Evolutionary conservation across 1,284 basidiomycete genomes (phyloP).

Genomic region (Xerocomus tenax): DNA sequence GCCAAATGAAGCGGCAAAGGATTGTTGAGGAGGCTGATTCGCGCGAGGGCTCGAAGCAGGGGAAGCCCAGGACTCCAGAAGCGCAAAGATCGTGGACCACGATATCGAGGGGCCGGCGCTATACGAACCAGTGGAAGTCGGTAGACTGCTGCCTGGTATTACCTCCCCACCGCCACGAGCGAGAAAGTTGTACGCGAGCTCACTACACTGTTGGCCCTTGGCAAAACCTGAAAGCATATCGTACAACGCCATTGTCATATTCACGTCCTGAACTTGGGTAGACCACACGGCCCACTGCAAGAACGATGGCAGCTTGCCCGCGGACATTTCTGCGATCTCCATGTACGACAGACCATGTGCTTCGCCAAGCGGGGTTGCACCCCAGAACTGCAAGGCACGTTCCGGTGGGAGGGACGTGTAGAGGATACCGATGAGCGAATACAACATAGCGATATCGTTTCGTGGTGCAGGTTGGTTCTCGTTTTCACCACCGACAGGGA

Average conservation of each 20-base stretch:
- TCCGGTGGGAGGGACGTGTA: constrained; percentile 71
- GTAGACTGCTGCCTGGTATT: constrained; percentile 43
- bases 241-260: constrained; percentile 73
- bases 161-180: constrained; percentile 59
- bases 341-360: constrained; percentile 40
- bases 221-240: constrained; percentile 84
- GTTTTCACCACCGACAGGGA: constrained; percentile 35
- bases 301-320: constrained; percentile 69
- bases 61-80: constrained; percentile 47
- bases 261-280: constrained; percentile 62
- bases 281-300: constrained; percentile 83
- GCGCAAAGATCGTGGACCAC: constrained; percentile 46
- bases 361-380: constrained; percentile 46
- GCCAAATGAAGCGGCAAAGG: constrained; percentile 24
- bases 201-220: constrained; percentile 75
- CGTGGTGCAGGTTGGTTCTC: constrained; percentile 42
- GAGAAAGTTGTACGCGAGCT: constrained; percentile 79
- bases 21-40: constrained; percentile 24
- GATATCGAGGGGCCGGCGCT: constrained; percentile 34
- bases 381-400: constrained; percentile 78
- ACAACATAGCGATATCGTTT: constrained; percentile 79
- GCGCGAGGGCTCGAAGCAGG: constrained; percentile 24
- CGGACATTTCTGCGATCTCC: constrained; percentile 48
- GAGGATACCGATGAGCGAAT: constrained; percentile 73
- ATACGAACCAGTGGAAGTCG: constrained; percentile 26